Percentiles rank a stretch among this genome's conserved stretches.
Conservation (phyloP, 257 asterid genomes). For the Rubia yunnanensis region DNA sequence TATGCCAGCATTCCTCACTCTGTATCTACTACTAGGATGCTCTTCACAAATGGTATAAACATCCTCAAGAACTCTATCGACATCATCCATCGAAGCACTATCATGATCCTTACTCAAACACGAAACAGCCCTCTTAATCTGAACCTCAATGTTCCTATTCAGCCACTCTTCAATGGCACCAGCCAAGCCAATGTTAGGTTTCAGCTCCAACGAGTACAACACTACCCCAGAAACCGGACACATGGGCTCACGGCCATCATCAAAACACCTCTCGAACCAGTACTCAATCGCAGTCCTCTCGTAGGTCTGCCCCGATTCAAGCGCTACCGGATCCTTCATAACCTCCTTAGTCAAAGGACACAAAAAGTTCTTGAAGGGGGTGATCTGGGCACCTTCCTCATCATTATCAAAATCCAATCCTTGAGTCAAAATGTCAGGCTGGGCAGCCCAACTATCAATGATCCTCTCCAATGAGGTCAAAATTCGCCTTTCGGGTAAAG, state of each 20-base stretch:
- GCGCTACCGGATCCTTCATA: conserved; percentile 25
- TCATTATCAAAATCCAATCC: conserved; percentile 19
- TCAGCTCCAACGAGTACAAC: conserved; percentile 18
- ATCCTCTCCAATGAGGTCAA: conserved; percentile 15
- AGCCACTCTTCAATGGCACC: conserved; percentile 30
- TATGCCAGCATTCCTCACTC: conserved; percentile 18
- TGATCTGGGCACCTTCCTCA: conserved; percentile 19
- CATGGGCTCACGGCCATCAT: conserved; percentile 23
- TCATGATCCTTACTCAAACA: conserved; percentile 15
- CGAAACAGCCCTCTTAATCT: conserved; percentile 16
- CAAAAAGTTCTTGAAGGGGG: conserved; percentile 19
- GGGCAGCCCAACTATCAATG: conserved; percentile 15
- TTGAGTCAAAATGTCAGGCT: conserved; percentile 17
- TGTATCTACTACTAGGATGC: conserved; percentile 21
- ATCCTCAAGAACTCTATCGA: conserved; percentile 12
- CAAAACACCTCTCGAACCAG: conserved; percentile 23
- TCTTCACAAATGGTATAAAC: conserved; percentile 15
- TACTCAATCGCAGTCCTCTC: conserved; percentile 23
- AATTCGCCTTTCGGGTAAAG: conserved; percentile 14
- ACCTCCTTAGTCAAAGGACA: conserved; percentile 29
- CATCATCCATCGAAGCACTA: background rate
- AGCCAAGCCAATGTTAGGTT: conserved; percentile 27
- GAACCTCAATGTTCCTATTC: conserved; percentile 18
- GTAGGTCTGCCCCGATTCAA: conserved; percentile 24
- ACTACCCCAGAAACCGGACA: conserved; percentile 26